Evolutionary conservation across 2,329 filamentous ascomycete species (phyloP), one percentile per base, ranked within the genome.

Genomic region (Stachybotrys elegans): DNA sequence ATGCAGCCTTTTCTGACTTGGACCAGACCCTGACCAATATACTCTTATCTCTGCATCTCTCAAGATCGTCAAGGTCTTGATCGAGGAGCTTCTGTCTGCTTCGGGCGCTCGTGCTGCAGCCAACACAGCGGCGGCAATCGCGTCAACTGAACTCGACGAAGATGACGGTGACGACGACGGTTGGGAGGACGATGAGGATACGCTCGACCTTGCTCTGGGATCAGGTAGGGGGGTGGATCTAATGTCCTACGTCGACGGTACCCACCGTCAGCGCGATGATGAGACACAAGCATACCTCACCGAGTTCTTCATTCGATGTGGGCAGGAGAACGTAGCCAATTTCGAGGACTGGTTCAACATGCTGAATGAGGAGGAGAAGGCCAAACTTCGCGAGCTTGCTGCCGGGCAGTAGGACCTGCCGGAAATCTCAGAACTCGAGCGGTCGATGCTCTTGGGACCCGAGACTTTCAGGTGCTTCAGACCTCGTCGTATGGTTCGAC

Each of bases 41-140:
- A 96, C 90, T 6, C 81, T 87, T 48, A 82, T 98, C 46, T 81
- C 91, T 0, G 91, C 91, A 0, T 84, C 88, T 2, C 77, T 98
- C 59, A 98, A 98, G 71, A 96, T 98, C 48, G 71, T 97, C 66
- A 98, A 98, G 72, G 85, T 97, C 4, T 79, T 98, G 8, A 85
- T 97, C 38, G 89, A 95, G 59, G 93, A 98, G 68, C 79, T 98
- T 4, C 74, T 87, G 6, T 89, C 88, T 0, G 88, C 90, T 2
- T 84, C 87, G 5, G 88, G 88, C 20, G 67, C 69, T n/a, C 68
- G 72, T 47, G 70, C 70, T 40, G 76, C 81, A 41, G 72, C 83
- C 1, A 79, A 78, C 16, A 78, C 80, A 0, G 84, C 81, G 0
- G 79, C 80, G 0, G 83, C 81, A 0, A 77, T 79, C 1, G 80